A percentile compares a stretch with the other conserved stretches of the same genome.
phyloP scores from a whole-genome alignment of 805 yeast species.

The Kluyveromyces wickerhamii region DNA sequence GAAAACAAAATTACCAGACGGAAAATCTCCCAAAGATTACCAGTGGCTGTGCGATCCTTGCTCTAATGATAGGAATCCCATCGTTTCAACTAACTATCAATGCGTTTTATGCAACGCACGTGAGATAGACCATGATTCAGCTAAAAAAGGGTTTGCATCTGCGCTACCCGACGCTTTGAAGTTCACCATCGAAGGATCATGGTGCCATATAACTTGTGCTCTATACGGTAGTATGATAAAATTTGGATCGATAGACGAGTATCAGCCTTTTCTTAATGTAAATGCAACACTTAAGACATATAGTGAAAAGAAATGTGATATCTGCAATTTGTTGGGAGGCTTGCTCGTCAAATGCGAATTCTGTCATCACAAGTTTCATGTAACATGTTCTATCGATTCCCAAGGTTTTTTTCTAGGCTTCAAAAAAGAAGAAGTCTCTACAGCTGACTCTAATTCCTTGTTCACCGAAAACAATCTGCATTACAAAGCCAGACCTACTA shows the following conservation, averaged over 20 bases:
- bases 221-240: constrained; percentile 40
- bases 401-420: constrained; percentile 12
- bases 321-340: constrained; percentile 43
- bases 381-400: constrained; percentile 22
- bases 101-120: constrained; percentile 61
- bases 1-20: constrained; percentile 6
- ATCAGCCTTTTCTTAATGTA: constrained; percentile 44
- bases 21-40: constrained; percentile 9
- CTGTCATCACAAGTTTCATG: constrained; percentile 17
- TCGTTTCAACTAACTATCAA: constrained; percentile 45
- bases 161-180: constrained; percentile 59
- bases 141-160: constrained; percentile 34
- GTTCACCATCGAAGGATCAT: constrained; percentile 55
- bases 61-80: constrained; percentile 57
- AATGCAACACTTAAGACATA: constrained; percentile 28
- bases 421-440: constrained; percentile 2
- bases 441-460: not conserved
- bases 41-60: constrained; percentile 82
- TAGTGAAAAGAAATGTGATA: constrained; percentile 33
- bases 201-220: constrained; percentile 78
- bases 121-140: constrained; percentile 41
- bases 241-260: constrained; percentile 33
- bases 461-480: constrained; percentile 1
- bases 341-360: constrained; percentile 24
- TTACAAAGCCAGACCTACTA: constrained; percentile 9